Evolutionary conservation across 2,329 filamentous ascomycete genomes (phyloP).

Genomic region (Aureobasidium pullulans): DNA sequence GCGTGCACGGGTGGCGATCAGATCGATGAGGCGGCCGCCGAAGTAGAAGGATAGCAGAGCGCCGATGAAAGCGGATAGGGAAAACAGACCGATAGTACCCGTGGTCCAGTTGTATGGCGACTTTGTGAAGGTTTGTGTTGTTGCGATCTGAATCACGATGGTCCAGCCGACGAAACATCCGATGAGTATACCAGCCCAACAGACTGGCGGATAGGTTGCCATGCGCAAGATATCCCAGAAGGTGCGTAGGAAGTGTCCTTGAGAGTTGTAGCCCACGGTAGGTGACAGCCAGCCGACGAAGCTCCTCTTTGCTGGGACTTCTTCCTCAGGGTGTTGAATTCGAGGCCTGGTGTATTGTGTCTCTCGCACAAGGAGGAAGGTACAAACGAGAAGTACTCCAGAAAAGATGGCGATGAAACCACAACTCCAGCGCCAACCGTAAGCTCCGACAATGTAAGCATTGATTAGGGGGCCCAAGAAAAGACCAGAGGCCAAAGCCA

Average conservation of each 20-base stretch:
- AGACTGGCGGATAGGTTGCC: slow-evolving; percentile 21
- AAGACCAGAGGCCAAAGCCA: slow-evolving; percentile 30
- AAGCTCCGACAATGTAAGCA: slow-evolving; percentile 22
- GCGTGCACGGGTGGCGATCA: slow-evolving; percentile 23
- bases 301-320: slow-evolving; percentile 12
- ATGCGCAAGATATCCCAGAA: slow-evolving; percentile 21
- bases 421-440: slow-evolving; percentile 23
- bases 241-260: slow-evolving; percentile 16
- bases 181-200: slow-evolving; percentile 19
- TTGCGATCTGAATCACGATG: slow-evolving; percentile 23
- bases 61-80: slow-evolving; percentile 21
- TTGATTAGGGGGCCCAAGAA: slow-evolving; percentile 33
- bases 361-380: slow-evolving; percentile 23
- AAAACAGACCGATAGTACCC: slow-evolving; percentile 20
- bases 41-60: slow-evolving; percentile 18
- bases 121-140: slow-evolving; percentile 17
- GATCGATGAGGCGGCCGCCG: slow-evolving; percentile 26
- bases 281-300: slow-evolving; percentile 18
- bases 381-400: slow-evolving; percentile 20
- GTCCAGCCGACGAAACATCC: slow-evolving; percentile 24
- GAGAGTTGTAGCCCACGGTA: slow-evolving; percentile 16
- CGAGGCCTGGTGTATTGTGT: slow-evolving; percentile 19
- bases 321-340: background rate
- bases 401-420: slow-evolving; percentile 23
- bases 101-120: slow-evolving; percentile 20